phyloP scores from a whole-genome alignment of 306 rosid genomes.

The Vicia sativa region DNA sequence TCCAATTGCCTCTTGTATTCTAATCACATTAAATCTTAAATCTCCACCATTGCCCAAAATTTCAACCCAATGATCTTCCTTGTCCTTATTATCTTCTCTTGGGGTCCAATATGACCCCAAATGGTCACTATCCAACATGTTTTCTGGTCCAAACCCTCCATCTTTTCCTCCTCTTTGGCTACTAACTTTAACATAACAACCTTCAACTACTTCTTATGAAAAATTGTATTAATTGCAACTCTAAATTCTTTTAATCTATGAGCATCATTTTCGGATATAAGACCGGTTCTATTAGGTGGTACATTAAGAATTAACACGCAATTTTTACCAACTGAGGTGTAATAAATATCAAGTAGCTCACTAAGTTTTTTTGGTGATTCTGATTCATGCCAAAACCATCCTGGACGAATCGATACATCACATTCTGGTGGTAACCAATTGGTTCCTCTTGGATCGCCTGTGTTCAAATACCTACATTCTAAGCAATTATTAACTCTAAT shows the following conservation, averaged over 20 bases:
- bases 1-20: slow-evolving; percentile 93
- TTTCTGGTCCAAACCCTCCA: slow-evolving; percentile 74
- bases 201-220: slow-evolving; percentile 62
- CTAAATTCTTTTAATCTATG: slow-evolving; percentile 62
- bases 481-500: too few species aligned
- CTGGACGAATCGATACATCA: slow-evolving; percentile 70
- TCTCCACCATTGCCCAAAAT: slow-evolving; percentile 39
- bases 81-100: slow-evolving; percentile 31
- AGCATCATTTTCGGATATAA: slow-evolving; percentile 51
- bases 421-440: slow-evolving; percentile 93
- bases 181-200: slow-evolving; percentile 55
- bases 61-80: slow-evolving; percentile 70
- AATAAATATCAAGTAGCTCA: slow-evolving; percentile 74
- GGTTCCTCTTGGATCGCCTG: slow-evolving; percentile 64
- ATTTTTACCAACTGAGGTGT: slow-evolving; percentile 79
- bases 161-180: slow-evolving; percentile 68
- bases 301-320: slow-evolving; percentile 80
- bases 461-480: slow-evolving; percentile 59
- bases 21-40: slow-evolving; percentile 75
- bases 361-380: slow-evolving; percentile 74
- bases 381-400: slow-evolving; percentile 97
- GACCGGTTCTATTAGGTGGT: slow-evolving; percentile 82
- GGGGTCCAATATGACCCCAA: slow-evolving; percentile 93
- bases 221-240: slow-evolving; percentile 63
- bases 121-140: slow-evolving; percentile 73